Evolutionary conservation across 306 rosid genomes (phyloP), one percentile per base, ranked within the genome.

Genomic region (Arachis hypogaea): DNA sequence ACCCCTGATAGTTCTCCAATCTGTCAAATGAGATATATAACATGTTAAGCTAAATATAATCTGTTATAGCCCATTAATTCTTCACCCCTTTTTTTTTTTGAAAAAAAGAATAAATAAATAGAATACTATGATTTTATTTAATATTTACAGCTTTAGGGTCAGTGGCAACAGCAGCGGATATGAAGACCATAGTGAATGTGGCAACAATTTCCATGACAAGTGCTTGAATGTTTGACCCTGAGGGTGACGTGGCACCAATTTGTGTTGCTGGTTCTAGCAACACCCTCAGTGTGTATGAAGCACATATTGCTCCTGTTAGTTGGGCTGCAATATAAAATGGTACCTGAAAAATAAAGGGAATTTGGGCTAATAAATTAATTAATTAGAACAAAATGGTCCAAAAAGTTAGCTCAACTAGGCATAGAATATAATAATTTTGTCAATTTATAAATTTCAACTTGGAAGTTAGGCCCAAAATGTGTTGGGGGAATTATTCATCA

Each of bases 251-350:
- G 54, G 78, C 83, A 1, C 97, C 97, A 11, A 90, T 6, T 2
- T 86, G 66, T 30, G 36, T 75, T 8, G 83, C 47, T 50, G 98
- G 96, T 7, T 87, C 66, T 43, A 93, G 57, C 10, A 90, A 30
- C 18, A 68, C 44, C 50, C 80, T 52, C 50, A 90, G 71, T 0
- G 98, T 86, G 18, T 75, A 87, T 16, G 97, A 74, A 68, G 97
- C 97, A n/a, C 86, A 83, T 57, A 89, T 83, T 4, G 93, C 82
- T 77, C 98, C 97, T 5, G 81, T 81, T 51, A 87, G 47, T 79
- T 93, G 98, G 68, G 92, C 93, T 73, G 81, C 88, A 44, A 85
- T 74, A 69, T 90, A 90, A 28, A 90, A 30, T 65, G 98, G 98
- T 11, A 93, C 92, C 97, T 93, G 82, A 69, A 78, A 22, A 22